Base-by-base conservation (phyloP, 768 basidiomycete genomes). In the Suillus placidus region DNA sequence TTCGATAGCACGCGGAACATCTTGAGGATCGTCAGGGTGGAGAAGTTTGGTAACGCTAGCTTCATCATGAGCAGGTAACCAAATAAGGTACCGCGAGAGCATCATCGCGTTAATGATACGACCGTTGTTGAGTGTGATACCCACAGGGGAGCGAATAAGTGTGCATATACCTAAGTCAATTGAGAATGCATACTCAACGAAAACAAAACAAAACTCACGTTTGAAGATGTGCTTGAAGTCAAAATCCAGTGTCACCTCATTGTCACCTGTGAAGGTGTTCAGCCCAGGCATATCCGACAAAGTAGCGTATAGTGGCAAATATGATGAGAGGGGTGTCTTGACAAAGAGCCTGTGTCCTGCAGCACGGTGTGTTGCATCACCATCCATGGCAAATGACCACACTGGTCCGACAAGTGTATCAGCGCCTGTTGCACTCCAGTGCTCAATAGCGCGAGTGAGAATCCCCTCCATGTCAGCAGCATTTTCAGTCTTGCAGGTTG, bases 1-100 rank as follows among this genome's bases (percentile, higher is more conserved):
- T 47, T 76, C 68, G 20, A 77, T 70, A 0, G 76, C 75, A 70
- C 61, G 64, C 75, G 74, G 35, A 0, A 47, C 20, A 5, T 47
- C 45, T 12, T 47, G 45, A 12, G 45, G 45, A n/a, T 47, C n/a
- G 1, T 71, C 71, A 0, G 75, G 77, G 57, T 69, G 69, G 5
- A 78, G 67, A n/a, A 79, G 35, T 1, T 57, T 64, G 6, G 4
- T 23, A 3, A 55, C 8, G 6, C 26, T 40, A 0, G 52, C 54
- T 20, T 64, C 52, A 57, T 64, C 63, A 2, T 18, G 14, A 13
- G 35, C 63, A 7, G 35, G 12, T 18, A 64, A 38, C 63, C 49
- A 64, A 0, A 23, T 0, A 23, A 64, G 54, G 55, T 64, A 57
- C 34, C 23, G 6, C 4, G 5, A 26, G 30, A 64, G 51, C 30